These are phyloP conservation scores for Hypoxylon trugodes DNA, from an alignment of 495 filamentous ascomycete species.

Conservation along the genomic window DNA sequence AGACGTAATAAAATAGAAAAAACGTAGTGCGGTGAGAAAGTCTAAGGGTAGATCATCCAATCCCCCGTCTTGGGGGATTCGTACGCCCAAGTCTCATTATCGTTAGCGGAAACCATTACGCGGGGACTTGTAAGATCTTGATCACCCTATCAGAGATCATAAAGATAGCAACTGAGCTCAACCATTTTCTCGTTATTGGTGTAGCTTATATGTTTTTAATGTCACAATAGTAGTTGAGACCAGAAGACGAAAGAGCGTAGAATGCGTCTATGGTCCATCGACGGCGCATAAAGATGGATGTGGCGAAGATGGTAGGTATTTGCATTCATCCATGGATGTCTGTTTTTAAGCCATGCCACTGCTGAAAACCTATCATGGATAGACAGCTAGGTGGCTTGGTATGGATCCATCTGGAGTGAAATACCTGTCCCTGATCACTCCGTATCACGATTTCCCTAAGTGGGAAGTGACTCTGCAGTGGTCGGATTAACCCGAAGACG, in stretches of 20 bases:
- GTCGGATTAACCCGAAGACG: constrained; percentile 15
- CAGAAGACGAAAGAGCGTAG: neutral
- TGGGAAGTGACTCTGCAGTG: constrained; percentile 9
- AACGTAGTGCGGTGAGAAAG: constrained; percentile 8
- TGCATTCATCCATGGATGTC: constrained; percentile 19
- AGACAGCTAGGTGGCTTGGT: neutral
- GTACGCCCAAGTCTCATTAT: constrained; percentile 1
- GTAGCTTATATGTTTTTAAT: constrained; percentile 15
- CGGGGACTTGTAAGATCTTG: constrained; percentile 25
- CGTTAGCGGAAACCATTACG: neutral
- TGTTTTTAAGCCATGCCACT: constrained; percentile 6
- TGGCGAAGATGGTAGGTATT: constrained; percentile 30
- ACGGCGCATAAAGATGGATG: constrained; percentile 22
- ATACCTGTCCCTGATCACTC: constrained; percentile 17
- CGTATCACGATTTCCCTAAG: constrained; percentile 9
- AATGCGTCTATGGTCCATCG: neutral
- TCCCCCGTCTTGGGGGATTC: neutral
- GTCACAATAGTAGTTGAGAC: neutral
- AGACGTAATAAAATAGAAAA: constrained; percentile 15
- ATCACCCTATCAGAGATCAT: constrained; percentile 5
- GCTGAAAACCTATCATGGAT: neutral
- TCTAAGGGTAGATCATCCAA: constrained; percentile 1
- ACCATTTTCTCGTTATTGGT: neutral
- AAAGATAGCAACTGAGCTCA: neutral
- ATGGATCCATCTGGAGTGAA: neutral